Evolutionary conservation across 768 basidiomycete genomes (phyloP).

Genomic region (Harrya chromipes): DNA sequence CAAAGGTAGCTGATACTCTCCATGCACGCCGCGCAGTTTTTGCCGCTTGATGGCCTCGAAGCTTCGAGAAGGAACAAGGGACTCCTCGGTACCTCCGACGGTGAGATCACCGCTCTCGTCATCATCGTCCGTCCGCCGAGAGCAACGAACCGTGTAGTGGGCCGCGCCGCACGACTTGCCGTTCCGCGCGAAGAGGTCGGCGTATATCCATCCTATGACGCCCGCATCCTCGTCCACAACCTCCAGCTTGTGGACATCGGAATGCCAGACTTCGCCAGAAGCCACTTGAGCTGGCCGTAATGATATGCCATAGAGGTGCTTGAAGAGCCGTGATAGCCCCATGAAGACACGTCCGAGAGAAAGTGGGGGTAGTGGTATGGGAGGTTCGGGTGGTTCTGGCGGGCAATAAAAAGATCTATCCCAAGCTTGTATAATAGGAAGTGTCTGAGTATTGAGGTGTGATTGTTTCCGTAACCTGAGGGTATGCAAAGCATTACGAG

Average conservation of each 20-base stretch:
- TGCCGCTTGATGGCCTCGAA: slow-evolving; percentile 66
- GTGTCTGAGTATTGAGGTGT: slow-evolving; percentile 54
- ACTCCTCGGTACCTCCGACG: slow-evolving; percentile 37
- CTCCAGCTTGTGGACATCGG: slow-evolving; percentile 85
- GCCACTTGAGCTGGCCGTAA: slow-evolving; percentile 65
- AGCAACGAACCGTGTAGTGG: slow-evolving; percentile 97
- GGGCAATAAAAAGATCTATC: slow-evolving; percentile 94
- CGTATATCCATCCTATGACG: slow-evolving; percentile 90
- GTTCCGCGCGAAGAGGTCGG: slow-evolving; percentile 80
- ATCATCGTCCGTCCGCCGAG: slow-evolving; percentile 88
- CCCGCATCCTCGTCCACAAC: slow-evolving; percentile 89
- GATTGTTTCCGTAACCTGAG: slow-evolving; percentile 70
- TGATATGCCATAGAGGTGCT: slow-evolving; percentile 81
- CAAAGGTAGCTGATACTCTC: slow-evolving; percentile 83
- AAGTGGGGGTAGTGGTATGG: slow-evolving; percentile 67
- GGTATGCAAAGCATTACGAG: slow-evolving; percentile 66
- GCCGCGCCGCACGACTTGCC: slow-evolving; percentile 92
- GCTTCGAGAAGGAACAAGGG: slow-evolving; percentile 47
- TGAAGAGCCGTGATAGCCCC: slow-evolving; percentile 88
- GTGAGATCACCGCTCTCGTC: slow-evolving; percentile 66
- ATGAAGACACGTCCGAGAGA: slow-evolving; percentile 90
- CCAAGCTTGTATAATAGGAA: slow-evolving; percentile 86
- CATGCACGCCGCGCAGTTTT: slow-evolving; percentile 56
- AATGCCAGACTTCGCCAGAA: slow-evolving; percentile 86
- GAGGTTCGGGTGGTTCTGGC: slow-evolving; percentile 71